Percentiles rank a stretch among this genome's conserved stretches.
Evolutionary conservation across 2,329 filamentous ascomycete genomes (phyloP).

Genomic region (Aaosphaeria arxii): DNA sequence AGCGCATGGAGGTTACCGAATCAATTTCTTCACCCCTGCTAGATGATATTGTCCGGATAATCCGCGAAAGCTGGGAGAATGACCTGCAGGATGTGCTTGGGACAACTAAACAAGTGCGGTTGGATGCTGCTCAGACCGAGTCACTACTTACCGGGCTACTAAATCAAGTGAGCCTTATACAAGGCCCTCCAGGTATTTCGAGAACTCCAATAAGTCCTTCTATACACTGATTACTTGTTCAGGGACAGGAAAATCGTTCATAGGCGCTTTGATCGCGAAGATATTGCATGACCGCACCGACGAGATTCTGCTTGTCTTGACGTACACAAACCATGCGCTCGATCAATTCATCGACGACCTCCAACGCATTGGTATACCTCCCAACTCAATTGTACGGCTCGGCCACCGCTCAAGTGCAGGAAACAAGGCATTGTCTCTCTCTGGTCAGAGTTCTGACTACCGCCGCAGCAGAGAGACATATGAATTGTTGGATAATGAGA

Average conservation of each 20-base stretch:
- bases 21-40: constrained; percentile 21
- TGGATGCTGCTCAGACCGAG: constrained; percentile 55
- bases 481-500: constrained; percentile 43
- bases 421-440: constrained; percentile 51
- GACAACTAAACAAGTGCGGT: constrained; percentile 22
- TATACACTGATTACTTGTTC: not conserved
- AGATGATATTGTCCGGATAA: constrained; percentile 16
- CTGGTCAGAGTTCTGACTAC: constrained; percentile 36
- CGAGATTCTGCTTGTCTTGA: constrained; percentile 60
- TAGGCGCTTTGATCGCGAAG: constrained; percentile 63
- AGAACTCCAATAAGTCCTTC: not conserved
- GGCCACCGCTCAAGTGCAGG: constrained; percentile 56
- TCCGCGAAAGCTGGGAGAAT: constrained; percentile 12
- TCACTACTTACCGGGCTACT: constrained; percentile 56
- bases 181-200: constrained; percentile 65
- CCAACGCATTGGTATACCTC: constrained; percentile 55
- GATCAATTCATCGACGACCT: constrained; percentile 60
- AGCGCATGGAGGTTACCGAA: constrained; percentile 11
- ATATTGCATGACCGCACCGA: constrained; percentile 50
- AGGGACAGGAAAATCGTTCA: constrained; percentile 75
- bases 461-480: constrained; percentile 35
- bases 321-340: constrained; percentile 60
- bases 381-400: constrained; percentile 56
- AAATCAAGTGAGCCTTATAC: constrained; percentile 59
- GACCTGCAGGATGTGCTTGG: constrained; percentile 19